A percentile compares a stretch with the other conserved stretches of the same genome.
These are phyloP conservation scores for Hysterium pulicare DNA, from an alignment of 2,329 filamentous ascomycete species.

Conservation along the genomic window DNA sequence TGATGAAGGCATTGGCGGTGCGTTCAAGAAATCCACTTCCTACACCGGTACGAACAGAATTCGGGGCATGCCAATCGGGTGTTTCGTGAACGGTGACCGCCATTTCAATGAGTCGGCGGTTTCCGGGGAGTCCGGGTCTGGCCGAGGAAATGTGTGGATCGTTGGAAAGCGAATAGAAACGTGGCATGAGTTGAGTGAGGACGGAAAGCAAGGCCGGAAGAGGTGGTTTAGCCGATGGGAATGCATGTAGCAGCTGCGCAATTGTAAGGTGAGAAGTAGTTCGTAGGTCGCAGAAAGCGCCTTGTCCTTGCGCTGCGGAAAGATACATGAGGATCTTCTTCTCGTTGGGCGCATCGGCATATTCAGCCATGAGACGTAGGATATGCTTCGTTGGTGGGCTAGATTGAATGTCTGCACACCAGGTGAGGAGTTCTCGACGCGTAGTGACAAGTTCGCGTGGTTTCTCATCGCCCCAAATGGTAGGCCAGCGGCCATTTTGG, in stretches of 20 bases:
- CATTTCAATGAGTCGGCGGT: constrained; percentile 83
- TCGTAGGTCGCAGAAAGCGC: constrained; percentile 86
- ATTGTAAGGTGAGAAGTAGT: constrained; percentile 83
- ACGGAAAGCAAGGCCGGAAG: constrained; percentile 76
- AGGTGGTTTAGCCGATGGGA: constrained; percentile 86
- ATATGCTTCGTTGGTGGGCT: constrained; percentile 87
- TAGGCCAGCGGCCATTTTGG: constrained; percentile 83
- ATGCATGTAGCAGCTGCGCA: constrained; percentile 81
- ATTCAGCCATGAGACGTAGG: constrained; percentile 79
- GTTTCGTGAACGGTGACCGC: constrained; percentile 95
- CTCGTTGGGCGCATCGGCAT: constrained; percentile 76
- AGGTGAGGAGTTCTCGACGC: constrained; percentile 84
- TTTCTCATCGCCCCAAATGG: constrained; percentile 92
- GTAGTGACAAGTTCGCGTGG: constrained; percentile 85
- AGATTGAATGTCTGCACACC: constrained; percentile 92
- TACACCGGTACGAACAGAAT: constrained; percentile 67
- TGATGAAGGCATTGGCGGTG: constrained; percentile 69
- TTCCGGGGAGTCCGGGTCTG: constrained; percentile 61
- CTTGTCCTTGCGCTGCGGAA: constrained; percentile 85
- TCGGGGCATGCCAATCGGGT: constrained; percentile 68
- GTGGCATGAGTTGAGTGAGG: constrained; percentile 87
- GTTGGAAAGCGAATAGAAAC: constrained; percentile 97
- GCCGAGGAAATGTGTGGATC: constrained; percentile 80
- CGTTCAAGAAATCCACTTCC: constrained; percentile 93
- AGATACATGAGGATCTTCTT: constrained; percentile 85